Evolutionary conservation across 768 basidiomycete species (phyloP).

Genomic region (Collybia sordida): DNA sequence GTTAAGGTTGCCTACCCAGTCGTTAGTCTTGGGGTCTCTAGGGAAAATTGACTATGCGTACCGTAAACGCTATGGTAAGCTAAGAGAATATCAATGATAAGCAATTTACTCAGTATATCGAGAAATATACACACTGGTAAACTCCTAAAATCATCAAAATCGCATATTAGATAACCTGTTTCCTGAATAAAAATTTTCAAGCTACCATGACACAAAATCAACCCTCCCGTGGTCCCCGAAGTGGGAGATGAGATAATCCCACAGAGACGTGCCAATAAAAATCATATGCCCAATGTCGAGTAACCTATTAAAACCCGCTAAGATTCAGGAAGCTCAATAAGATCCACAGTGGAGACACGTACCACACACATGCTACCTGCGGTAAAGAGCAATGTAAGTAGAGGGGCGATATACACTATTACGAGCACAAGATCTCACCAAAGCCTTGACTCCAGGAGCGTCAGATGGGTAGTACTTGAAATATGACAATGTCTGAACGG

Average conservation of each 20-base stretch:
- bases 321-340: neutral
- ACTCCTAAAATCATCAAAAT: slow-evolving; percentile 26
- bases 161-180: neutral
- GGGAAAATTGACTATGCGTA: slow-evolving; percentile 10
- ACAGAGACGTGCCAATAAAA: slow-evolving; percentile 34
- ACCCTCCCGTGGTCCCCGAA: slow-evolving; percentile 38
- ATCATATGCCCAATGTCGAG: slow-evolving; percentile 36
- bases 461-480: slow-evolving; percentile 38
- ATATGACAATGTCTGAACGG: slow-evolving; percentile 37
- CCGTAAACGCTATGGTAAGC: slow-evolving; percentile 35
- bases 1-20: slow-evolving; percentile 40
- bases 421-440: slow-evolving; percentile 24
- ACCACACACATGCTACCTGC: slow-evolving; percentile 28
- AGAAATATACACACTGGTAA: slow-evolving; percentile 29
- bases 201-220: slow-evolving; percentile 44
- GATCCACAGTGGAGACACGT: slow-evolving; percentile 9
- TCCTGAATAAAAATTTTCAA: neutral
- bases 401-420: neutral
- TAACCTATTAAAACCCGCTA: slow-evolving; percentile 7
- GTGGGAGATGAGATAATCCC: slow-evolving; percentile 40
- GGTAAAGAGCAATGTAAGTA: neutral
- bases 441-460: slow-evolving; percentile 21
- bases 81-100: slow-evolving; percentile 12
- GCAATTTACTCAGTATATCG: neutral
- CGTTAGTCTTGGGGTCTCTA: neutral